phyloP scores from a whole-genome alignment of 2,329 filamentous ascomycete genomes.

The Pseudomassariella vexata region DNA sequence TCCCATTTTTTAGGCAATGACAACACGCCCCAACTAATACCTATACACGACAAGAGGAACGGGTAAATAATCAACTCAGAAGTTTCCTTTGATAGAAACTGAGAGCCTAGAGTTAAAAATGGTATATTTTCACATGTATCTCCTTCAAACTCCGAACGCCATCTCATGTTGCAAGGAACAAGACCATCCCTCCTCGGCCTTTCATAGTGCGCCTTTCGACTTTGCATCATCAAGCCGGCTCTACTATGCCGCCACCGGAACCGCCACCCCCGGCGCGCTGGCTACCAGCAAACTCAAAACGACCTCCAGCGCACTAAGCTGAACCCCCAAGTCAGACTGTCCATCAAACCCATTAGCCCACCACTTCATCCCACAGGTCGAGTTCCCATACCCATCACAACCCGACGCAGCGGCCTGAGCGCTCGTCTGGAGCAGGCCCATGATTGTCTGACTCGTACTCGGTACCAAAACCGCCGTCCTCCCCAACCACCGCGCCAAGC shows the following conservation, averaged over 20 bases:
- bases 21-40: too few species aligned
- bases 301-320: slow-evolving; percentile 28
- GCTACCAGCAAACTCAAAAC: slow-evolving; percentile 21
- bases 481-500: slow-evolving; percentile 21
- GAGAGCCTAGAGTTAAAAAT: too few species aligned
- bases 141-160: too few species aligned
- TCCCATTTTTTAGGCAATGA: too few species aligned
- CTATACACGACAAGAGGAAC: too few species aligned
- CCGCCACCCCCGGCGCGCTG: slow-evolving; percentile 11
- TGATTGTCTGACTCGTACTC: slow-evolving; percentile 20
- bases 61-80: too few species aligned
- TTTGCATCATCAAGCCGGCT: too few species aligned
- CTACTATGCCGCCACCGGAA: slow-evolving; percentile 2
- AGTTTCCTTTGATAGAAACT: too few species aligned
- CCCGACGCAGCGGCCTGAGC: slow-evolving; percentile 25
- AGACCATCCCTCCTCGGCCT: too few species aligned
- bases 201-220: too few species aligned
- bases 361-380: slow-evolving; percentile 27
- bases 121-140: too few species aligned
- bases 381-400: slow-evolving; percentile 22
- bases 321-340: slow-evolving; percentile 25
- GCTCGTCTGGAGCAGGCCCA: slow-evolving; percentile 21
- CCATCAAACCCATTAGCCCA: slow-evolving; percentile 25
- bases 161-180: too few species aligned
- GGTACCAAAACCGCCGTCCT: slow-evolving; percentile 27